Evolutionary conservation across 352 stramenopile genomes (phyloP).

Genomic region (Pythium folliculosum): DNA sequence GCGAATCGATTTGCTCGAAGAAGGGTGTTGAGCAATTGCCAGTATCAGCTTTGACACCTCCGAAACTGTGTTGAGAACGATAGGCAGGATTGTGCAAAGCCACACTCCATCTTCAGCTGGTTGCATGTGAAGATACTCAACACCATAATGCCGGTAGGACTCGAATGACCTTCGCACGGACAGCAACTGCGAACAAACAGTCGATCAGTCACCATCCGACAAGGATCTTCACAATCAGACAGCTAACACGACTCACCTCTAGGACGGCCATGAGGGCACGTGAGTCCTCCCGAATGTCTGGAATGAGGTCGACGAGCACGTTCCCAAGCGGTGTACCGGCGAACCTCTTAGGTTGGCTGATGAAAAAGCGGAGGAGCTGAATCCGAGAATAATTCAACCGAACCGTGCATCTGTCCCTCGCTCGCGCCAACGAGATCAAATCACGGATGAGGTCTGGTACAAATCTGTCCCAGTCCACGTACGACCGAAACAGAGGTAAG

Average conservation of each 20-base stretch:
- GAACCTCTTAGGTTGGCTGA: slow-evolving; percentile 6
- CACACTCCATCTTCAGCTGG: slow-evolving; percentile 6
- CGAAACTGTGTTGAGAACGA: slow-evolving; percentile 8
- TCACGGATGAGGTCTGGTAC: slow-evolving; percentile 5
- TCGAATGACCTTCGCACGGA: slow-evolving; percentile 8
- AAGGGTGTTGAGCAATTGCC: background rate
- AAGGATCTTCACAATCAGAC: background rate
- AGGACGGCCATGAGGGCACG: background rate
- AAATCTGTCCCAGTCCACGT: slow-evolving; percentile 9
- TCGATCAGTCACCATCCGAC: background rate
- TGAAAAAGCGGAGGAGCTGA: slow-evolving; percentile 14
- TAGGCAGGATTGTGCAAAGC: slow-evolving; percentile 13
- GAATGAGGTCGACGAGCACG: background rate
- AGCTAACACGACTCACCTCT: slow-evolving; percentile 1
- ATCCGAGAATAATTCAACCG: slow-evolving; percentile 1
- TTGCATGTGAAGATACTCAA: slow-evolving; percentile 4
- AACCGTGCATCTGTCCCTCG: background rate
- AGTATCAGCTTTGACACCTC: slow-evolving; percentile 18
- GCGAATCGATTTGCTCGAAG: background rate
- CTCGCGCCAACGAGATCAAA: background rate
- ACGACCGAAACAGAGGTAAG: background rate
- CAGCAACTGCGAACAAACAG: slow-evolving; percentile 12
- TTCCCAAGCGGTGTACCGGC: background rate
- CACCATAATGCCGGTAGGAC: slow-evolving; percentile 10
- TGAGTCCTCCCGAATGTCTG: background rate